Percentiles rank a stretch among this genome's conserved stretches.
These are phyloP conservation scores for Trichophyton verrucosum DNA, from an alignment of 2,329 filamentous ascomycete species.

Conservation along the genomic window DNA sequence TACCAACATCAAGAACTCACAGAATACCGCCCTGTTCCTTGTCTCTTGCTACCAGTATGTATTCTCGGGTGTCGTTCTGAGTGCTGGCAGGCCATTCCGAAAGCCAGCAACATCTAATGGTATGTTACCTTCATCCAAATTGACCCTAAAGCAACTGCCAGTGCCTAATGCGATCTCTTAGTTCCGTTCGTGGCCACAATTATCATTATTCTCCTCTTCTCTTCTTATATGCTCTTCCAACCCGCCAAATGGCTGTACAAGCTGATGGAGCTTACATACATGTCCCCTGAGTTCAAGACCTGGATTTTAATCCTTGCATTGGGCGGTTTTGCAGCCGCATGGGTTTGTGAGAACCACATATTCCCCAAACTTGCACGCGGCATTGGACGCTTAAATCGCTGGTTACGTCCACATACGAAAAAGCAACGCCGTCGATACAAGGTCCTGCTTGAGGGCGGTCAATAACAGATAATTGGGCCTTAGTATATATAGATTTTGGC, in stretches of 20 bases:
- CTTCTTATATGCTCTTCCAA: constrained; percentile 66
- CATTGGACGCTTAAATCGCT: constrained; percentile 50
- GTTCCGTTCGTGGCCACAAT: constrained; percentile 78
- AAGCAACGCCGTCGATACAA: constrained; percentile 89
- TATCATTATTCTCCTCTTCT: constrained; percentile 51
- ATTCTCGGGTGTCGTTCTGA: constrained; percentile 74
- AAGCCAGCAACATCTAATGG: constrained; percentile 68
- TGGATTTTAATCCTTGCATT: constrained; percentile 60
- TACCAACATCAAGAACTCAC: constrained; percentile 77
- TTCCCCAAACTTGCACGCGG: constrained; percentile 56
- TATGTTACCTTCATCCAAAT: constrained; percentile 33
- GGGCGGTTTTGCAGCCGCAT: constrained; percentile 56
- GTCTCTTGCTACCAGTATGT: constrained; percentile 93
- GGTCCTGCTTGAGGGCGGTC: constrained; percentile 49
- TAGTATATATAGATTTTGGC: background rate
- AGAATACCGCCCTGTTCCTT: constrained; percentile 85
- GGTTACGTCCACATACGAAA: constrained; percentile 42
- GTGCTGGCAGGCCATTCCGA: constrained; percentile 81
- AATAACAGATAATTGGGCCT: background rate
- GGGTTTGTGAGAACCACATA: constrained; percentile 57
- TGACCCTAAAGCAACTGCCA: background rate
- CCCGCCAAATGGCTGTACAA: constrained; percentile 56
- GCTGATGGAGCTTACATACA: constrained; percentile 75
- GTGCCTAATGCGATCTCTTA: constrained; percentile 27
- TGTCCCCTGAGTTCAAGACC: constrained; percentile 59